Percentiles rank a stretch among this genome's conserved stretches.
phyloP scores from a whole-genome alignment of 176 grass and related monocot species.

The Juncus inflexus region DNA sequence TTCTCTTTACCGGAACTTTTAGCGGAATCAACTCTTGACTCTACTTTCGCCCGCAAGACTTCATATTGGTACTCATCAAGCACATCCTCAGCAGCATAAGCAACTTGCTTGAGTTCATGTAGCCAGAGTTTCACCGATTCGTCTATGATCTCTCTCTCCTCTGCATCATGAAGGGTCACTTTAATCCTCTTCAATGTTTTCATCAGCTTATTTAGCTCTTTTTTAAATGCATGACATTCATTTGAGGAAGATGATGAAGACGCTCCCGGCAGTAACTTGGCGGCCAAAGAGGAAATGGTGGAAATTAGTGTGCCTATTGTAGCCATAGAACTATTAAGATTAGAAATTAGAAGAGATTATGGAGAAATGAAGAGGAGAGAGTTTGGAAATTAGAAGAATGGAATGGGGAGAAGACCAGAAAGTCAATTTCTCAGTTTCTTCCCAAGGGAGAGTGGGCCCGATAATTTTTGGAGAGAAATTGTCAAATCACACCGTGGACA shows the following conservation, averaged over 20 bases:
- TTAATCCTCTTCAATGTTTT: not conserved
- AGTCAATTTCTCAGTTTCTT: too few relatives aligned
- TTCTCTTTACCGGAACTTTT: too few relatives aligned
- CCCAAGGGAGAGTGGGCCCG: too few relatives aligned
- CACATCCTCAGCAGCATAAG: slow-evolving; percentile 5
- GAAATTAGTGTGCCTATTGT: too few relatives aligned
- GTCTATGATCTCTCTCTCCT: slow-evolving; percentile 9
- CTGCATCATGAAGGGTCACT: slow-evolving; percentile 3
- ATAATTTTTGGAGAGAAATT: too few relatives aligned
- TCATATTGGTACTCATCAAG: slow-evolving; percentile 7
- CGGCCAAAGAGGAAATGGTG: not conserved
- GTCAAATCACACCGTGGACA: too few relatives aligned
- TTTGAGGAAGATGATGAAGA: not conserved
- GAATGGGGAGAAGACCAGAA: too few relatives aligned
- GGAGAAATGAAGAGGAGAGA: too few relatives aligned
- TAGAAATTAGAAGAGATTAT: too few relatives aligned
- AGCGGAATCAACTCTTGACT: not conserved
- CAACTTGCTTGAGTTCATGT: slow-evolving; percentile 6
- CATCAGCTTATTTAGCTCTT: not conserved
- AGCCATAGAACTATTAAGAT: not conserved
- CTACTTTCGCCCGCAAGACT: not conserved
- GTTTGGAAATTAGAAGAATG: too few relatives aligned
- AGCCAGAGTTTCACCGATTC: slow-evolving; percentile 13
- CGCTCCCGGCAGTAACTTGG: not conserved
- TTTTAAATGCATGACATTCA: not conserved